Evolutionary conservation across 1,139 yeast species (phyloP).

Genomic region (Candida sojae): DNA sequence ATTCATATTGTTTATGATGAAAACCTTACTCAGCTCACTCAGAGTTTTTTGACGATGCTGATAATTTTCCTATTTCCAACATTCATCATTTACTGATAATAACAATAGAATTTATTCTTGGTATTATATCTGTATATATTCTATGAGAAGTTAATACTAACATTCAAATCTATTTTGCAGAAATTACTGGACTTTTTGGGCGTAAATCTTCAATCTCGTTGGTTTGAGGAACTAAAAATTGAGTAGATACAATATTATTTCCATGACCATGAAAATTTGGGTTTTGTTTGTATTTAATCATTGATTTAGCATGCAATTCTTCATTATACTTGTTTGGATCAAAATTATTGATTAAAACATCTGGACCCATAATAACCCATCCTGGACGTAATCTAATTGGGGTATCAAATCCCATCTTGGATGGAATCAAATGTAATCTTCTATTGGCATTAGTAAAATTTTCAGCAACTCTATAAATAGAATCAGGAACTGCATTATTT

Average conservation of each 20-base stretch:
- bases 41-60: constrained; percentile 50
- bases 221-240: constrained; percentile 60
- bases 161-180: constrained; percentile 7
- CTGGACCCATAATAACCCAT: constrained; percentile 91
- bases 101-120: background rate
- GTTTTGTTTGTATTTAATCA: constrained; percentile 27
- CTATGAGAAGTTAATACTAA: background rate
- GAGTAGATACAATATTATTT: constrained; percentile 18
- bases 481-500: constrained; percentile 61
- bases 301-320: constrained; percentile 35
- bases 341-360: constrained; percentile 72
- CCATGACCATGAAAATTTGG: constrained; percentile 13
- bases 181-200: constrained; percentile 69
- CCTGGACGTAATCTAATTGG: constrained; percentile 80
- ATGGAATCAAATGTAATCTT: constrained; percentile 82
- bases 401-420: constrained; percentile 56
- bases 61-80: constrained; percentile 47
- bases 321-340: constrained; percentile 33
- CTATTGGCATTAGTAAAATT: constrained; percentile 82
- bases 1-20: constrained; percentile 34
- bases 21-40: constrained; percentile 59
- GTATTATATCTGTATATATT: background rate
- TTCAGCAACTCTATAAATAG: constrained; percentile 82
- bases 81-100: constrained; percentile 34
- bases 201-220: constrained; percentile 76